A percentile compares a stretch with the other conserved stretches of the same genome.
These are phyloP conservation scores for Phytophthora tentaculata DNA, from an alignment of 352 stramenopile species.

Conservation along the genomic window DNA sequence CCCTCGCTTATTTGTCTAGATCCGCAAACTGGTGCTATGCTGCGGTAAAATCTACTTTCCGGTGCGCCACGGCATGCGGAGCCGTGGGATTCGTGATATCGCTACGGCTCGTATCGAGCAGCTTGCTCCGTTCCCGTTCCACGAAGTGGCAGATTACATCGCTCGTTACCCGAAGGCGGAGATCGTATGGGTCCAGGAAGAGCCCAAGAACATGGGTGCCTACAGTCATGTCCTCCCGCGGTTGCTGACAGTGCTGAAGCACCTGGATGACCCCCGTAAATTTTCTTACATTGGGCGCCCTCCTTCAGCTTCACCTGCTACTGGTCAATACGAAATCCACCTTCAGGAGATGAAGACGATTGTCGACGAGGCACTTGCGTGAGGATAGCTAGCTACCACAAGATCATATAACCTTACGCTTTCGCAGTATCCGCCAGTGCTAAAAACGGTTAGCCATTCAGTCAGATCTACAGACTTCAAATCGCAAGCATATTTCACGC, in stretches of 20 bases:
- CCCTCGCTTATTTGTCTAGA: constrained; percentile 39
- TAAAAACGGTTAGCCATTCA: too few species aligned
- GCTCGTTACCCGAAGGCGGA: constrained; percentile 95
- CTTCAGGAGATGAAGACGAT: constrained; percentile 94
- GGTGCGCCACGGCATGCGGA: constrained; percentile 65
- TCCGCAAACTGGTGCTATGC: constrained; percentile 83
- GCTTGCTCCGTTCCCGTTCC: constrained; percentile 97
- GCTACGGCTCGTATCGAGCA: constrained; percentile 83
- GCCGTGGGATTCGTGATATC: constrained; percentile 63
- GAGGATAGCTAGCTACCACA: constrained; percentile 15
- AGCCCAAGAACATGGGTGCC: constrained; percentile 98
- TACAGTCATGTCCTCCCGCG: constrained; percentile 94
- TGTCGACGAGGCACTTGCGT: constrained; percentile 84
- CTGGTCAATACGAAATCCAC: constrained; percentile 95
- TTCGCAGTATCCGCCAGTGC: constrained; percentile 12
- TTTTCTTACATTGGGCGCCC: constrained; percentile 94
- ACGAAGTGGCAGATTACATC: constrained; percentile 92
- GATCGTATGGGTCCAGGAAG: constrained; percentile 98
- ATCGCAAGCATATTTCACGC: too few species aligned
- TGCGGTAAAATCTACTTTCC: constrained; percentile 89
- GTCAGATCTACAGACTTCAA: too few species aligned
- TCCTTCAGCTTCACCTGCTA: constrained; percentile 96
- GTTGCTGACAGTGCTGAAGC: constrained; percentile 93
- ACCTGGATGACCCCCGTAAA: constrained; percentile 64
- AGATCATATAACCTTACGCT: constrained; percentile 11